Evolutionary conservation across 495 filamentous ascomycete genomes (phyloP), one percentile per base, ranked within the genome.

Genomic region (Glonium stellatum): DNA sequence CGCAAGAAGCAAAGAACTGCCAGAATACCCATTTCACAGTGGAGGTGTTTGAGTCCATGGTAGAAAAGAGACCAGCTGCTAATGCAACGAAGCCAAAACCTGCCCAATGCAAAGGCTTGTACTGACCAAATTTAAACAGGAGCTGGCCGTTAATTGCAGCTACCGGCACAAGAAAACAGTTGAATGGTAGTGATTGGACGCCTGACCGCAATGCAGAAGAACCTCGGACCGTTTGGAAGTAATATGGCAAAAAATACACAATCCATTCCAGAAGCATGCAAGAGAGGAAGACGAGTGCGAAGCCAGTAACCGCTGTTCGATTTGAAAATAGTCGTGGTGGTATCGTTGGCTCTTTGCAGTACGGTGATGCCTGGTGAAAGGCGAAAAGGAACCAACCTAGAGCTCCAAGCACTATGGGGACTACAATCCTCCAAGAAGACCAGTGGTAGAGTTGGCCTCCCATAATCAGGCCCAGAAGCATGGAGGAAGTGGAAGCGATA

Each of bases 221-320:
- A 53, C 72, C 77, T 57, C 80, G 78, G 34, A 86, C 77, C 5
- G 81, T 77, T 54, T 82, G 72, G 65, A 85, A 84, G 70, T 84
- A 90, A n/a, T 88, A 73, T 0, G 85, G 78, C 35, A 85, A 71
- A 55, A 78, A 85, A 64, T 87, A 85, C 0, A 89, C 61, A 0
- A 84, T 62, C 59, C 51, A 77, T 76, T 72, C 78, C 27, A 72
- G 67, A 15, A 82, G 67, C 6, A 84, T 70, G 66, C 66, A 82
- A 67, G 78, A 84, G 65, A 77, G 74, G 22, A 72, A 72, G 0
- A 76, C 80, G 1, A 72, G 76, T 5, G 80, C 22, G 60, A 76
- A 79, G 0, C 75, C 73, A 15, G 73, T 67, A 0, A 63, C 66
- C 3, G 74, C 71, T 4, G 73, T 85, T 64, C 72, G 54, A 63